These are phyloP conservation scores for Aspergillus niger DNA, from an alignment of 2,329 filamentous ascomycete species.

Conservation along the genomic window DNA sequence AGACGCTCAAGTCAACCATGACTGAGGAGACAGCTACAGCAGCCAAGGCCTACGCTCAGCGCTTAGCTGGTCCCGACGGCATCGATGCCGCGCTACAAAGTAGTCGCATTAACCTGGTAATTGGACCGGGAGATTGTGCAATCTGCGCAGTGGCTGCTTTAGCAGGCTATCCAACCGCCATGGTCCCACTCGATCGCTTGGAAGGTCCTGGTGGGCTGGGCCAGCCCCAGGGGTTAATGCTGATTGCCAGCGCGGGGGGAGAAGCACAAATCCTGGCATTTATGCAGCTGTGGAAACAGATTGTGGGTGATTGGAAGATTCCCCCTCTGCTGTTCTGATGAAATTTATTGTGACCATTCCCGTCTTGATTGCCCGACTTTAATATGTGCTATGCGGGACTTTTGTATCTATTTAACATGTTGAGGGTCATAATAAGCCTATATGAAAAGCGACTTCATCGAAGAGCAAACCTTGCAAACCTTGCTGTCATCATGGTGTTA, in stretches of 20 bases:
- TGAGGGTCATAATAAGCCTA: too few species aligned
- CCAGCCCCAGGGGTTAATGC: slow-evolving; percentile 1
- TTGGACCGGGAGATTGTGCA: not conserved
- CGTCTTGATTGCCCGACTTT: too few species aligned
- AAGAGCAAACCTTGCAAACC: too few species aligned
- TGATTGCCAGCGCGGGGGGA: not conserved
- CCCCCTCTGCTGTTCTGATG: not conserved
- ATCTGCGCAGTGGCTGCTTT: slow-evolving; percentile 1
- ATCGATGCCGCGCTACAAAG: not conserved
- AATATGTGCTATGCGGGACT: too few species aligned
- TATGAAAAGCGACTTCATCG: too few species aligned
- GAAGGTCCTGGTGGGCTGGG: not conserved
- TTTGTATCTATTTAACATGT: too few species aligned
- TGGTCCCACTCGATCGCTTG: not conserved
- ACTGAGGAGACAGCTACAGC: not conserved
- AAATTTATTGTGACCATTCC: not conserved
- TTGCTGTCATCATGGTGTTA: too few species aligned
- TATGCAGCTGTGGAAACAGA: not conserved
- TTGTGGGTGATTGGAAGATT: not conserved
- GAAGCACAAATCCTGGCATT: not conserved
- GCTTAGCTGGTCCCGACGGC: not conserved
- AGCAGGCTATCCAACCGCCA: not conserved
- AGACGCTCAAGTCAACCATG: not conserved
- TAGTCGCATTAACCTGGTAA: not conserved
- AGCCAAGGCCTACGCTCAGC: not conserved